A percentile compares a stretch with the other conserved stretches of the same genome.
phyloP scores from a whole-genome alignment of 2,329 filamentous ascomycete species.

The Botrytis porri region DNA sequence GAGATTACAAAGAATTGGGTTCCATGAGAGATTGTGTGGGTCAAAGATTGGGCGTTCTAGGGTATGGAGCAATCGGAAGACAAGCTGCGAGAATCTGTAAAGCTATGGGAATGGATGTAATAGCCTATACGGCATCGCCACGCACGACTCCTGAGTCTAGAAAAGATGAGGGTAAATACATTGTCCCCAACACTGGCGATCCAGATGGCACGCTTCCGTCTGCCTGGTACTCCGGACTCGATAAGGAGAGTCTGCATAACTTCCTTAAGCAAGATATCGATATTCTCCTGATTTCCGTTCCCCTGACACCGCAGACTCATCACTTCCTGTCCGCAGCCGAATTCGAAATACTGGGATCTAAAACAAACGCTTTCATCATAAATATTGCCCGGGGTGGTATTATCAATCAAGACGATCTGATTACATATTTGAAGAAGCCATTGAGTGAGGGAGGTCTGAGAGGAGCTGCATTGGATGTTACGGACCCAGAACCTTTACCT shows the following conservation, averaged over 20 bases:
- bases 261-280: conserved; percentile 41
- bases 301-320: conserved; percentile 39
- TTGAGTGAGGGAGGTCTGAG: conserved; percentile 46
- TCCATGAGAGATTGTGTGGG: conserved; percentile 53
- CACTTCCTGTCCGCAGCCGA: conserved; percentile 44
- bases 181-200: conserved; percentile 58
- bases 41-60: conserved; percentile 51
- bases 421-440: conserved; percentile 47
- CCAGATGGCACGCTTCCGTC: conserved; percentile 38
- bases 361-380: conserved; percentile 51
- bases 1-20: conserved; percentile 36
- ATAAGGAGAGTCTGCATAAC: conserved; percentile 36
- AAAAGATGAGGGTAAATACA: conserved; percentile 54
- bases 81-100: conserved; percentile 48
- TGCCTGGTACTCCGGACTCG: conserved; percentile 40
- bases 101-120: conserved; percentile 59
- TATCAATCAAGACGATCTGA: conserved; percentile 57
- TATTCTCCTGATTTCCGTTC: conserved; percentile 40
- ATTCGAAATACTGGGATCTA: conserved; percentile 37
- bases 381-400: conserved; percentile 64
- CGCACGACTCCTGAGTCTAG: conserved; percentile 56
- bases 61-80: conserved; percentile 42
- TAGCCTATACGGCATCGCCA: conserved; percentile 62
- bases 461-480: conserved; percentile 65
- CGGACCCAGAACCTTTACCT: conserved; percentile 65